phyloP scores from a whole-genome alignment of 768 basidiomycete species.

The Kwoniella sp. region DNA sequence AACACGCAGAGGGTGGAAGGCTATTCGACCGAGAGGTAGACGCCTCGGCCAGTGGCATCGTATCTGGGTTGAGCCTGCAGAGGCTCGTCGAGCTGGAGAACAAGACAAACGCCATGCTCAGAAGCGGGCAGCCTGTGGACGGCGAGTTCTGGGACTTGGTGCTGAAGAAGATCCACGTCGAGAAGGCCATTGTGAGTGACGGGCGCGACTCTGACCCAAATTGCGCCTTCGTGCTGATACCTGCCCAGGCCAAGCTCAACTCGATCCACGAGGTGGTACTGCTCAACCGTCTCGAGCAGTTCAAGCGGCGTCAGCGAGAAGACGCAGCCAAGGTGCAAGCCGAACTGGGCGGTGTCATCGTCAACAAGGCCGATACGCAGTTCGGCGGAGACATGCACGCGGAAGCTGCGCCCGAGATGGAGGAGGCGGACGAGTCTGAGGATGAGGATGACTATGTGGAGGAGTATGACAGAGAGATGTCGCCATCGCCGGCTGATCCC shows the following conservation, averaged over 20 bases:
- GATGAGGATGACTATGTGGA: slow-evolving; percentile 55
- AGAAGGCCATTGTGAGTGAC: slow-evolving; percentile 80
- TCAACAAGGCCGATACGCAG: slow-evolving; percentile 59
- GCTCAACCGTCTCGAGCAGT: slow-evolving; percentile 88
- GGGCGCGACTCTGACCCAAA: neutral
- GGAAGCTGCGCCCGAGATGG: slow-evolving; percentile 34
- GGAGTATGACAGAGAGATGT: slow-evolving; percentile 79
- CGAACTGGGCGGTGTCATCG: slow-evolving; percentile 58
- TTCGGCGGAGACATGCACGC: slow-evolving; percentile 52
- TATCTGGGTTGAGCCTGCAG: slow-evolving; percentile 80
- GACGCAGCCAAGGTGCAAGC: slow-evolving; percentile 91
- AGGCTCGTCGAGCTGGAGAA: slow-evolving; percentile 77
- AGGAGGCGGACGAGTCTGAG: slow-evolving; percentile 55
- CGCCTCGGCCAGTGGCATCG: slow-evolving; percentile 70
- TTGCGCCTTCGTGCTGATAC: neutral
- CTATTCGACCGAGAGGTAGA: slow-evolving; percentile 64
- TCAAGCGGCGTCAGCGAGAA: slow-evolving; percentile 90
- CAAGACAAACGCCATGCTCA: slow-evolving; percentile 79
- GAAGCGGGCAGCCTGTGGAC: slow-evolving; percentile 89
- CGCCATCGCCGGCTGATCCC: slow-evolving; percentile 70
- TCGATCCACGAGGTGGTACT: slow-evolving; percentile 93
- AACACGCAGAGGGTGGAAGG: slow-evolving; percentile 41
- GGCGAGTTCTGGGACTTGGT: slow-evolving; percentile 96
- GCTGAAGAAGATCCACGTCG: slow-evolving; percentile 84
- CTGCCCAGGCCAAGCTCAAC: slow-evolving; percentile 77